phyloP scores from a whole-genome alignment of 345 rosid genomes.

The Lepidium didymum region DNA sequence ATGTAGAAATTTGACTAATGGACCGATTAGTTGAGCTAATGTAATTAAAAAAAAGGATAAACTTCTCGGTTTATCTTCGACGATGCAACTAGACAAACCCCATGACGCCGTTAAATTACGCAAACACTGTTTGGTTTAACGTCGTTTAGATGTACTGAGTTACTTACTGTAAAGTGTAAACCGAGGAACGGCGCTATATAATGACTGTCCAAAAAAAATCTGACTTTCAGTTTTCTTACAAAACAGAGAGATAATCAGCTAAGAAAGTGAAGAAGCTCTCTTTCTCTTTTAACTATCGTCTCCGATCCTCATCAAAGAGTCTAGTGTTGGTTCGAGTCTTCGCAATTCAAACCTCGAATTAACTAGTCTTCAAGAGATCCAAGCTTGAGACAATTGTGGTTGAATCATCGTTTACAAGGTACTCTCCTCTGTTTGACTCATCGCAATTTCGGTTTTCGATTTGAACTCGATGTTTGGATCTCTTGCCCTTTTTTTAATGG shows the following conservation, averaged over 20 bases:
- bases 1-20: too few relatives aligned
- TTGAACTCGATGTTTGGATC: neutral
- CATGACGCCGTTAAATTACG: neutral
- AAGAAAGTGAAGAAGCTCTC: neutral
- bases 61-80: neutral
- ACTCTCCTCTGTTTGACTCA: neutral
- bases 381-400: neutral
- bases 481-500: neutral
- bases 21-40: too few relatives aligned
- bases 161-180: neutral
- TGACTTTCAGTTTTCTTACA: neutral
- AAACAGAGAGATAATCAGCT: neutral
- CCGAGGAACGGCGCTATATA: neutral
- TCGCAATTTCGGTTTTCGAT: neutral
- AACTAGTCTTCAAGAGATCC: neutral
- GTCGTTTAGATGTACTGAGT: neutral
- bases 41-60: too few relatives aligned
- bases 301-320: neutral
- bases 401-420: neutral
- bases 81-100: neutral
- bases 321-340: neutral
- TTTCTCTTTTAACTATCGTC: neutral
- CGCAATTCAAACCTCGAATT: neutral
- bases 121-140: constrained; percentile 8
- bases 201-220: neutral